Base-by-base conservation (phyloP, 495 filamentous ascomycete genomes). In the Echria macrotheca region DNA sequence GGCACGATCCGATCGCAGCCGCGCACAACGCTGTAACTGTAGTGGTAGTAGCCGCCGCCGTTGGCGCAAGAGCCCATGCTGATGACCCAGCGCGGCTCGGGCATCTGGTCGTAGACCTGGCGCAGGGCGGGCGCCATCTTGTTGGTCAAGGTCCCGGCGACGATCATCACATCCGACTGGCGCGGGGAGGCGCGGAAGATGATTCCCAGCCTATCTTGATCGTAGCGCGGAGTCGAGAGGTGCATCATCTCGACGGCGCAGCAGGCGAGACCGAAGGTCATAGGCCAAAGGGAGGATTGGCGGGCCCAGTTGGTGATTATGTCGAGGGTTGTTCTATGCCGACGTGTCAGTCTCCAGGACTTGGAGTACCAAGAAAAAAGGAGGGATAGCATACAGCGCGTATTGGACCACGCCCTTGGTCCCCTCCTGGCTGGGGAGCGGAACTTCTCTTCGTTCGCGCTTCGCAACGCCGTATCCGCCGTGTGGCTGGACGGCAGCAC, bases 181-280 rank as follows among this genome's bases (percentile, higher is more conserved):
- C 91, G 87, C 2, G 91, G 91, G 18, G 89, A 95, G 50, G 90
- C 91, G 59, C 91, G 85, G 83, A 96, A 96, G 65, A 96, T 96
- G 66, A 96, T 96, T 59, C 91, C 91, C 29, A 96, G 78, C 5
- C 91, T 79, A 77, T 96, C 91, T 61, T 96, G 91, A 65, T 96
- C 91, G 73, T 96, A 96, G 48, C 91, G 88, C 26, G 91, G 89
- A 24, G 91, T 91, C 25, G 91, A 95, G 17, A 96, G 76, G 68
- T 96, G 91, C 91, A 96, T 96, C 91, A 96, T 96, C 68, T 96
- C 91, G 53, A 96, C 74, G 68, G 91, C 91, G 70, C 91, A 96
- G 79, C 91, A 96, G 46, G 91, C 91, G 39, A 96, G 86, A 39
- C 91, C 91, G 73, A 96, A 96, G 18, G 91, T 96, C 89, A 96